A percentile compares a stretch with the other conserved stretches of the same genome.
phyloP scores from a whole-genome alignment of 2,329 filamentous ascomycete genomes.

The Phialophora macrospora region DNA sequence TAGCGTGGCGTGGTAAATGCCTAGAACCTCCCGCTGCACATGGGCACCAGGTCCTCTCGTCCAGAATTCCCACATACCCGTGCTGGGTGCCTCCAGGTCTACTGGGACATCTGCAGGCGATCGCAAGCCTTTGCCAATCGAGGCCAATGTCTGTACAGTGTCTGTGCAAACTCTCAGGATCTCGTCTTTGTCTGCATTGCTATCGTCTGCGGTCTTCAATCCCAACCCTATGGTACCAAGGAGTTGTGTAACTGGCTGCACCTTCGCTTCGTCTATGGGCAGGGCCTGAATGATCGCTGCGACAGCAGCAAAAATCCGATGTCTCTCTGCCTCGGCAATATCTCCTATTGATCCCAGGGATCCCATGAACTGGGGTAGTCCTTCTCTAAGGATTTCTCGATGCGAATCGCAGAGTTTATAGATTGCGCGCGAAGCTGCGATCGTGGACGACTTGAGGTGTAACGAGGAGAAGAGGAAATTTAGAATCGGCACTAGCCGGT shows the following conservation, averaged over 20 bases:
- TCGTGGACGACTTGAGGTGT: slow-evolving; percentile 48
- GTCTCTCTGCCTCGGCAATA: slow-evolving; percentile 31
- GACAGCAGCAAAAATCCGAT: slow-evolving; percentile 50
- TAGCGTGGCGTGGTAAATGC: slow-evolving; percentile 41
- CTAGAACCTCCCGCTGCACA: slow-evolving; percentile 31
- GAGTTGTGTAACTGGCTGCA: slow-evolving; percentile 47
- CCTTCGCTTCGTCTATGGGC: slow-evolving; percentile 47
- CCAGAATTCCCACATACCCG: slow-evolving; percentile 30
- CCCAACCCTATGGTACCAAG: slow-evolving; percentile 43
- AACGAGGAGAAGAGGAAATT: slow-evolving; percentile 54
- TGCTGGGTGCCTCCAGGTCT: slow-evolving; percentile 29
- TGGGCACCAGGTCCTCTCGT: slow-evolving; percentile 28
- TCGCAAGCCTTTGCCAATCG: slow-evolving; percentile 38
- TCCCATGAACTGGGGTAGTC: slow-evolving; percentile 51
- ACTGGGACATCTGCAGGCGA: slow-evolving; percentile 33
- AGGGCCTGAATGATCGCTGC: slow-evolving; percentile 52
- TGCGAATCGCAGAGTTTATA: slow-evolving; percentile 52
- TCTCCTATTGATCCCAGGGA: slow-evolving; percentile 43
- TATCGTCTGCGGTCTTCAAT: slow-evolving; percentile 43
- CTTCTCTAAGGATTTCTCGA: slow-evolving; percentile 47
- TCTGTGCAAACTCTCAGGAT: slow-evolving; percentile 45
- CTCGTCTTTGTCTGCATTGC: slow-evolving; percentile 45
- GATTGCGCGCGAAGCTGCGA: slow-evolving; percentile 51
- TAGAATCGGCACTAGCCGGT: slow-evolving; percentile 48
- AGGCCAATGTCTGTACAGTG: slow-evolving; percentile 44